Evolutionary conservation across 2,329 filamentous ascomycete genomes (phyloP), one percentile per base, ranked within the genome.

Genomic region (Chaetomium sp.): DNA sequence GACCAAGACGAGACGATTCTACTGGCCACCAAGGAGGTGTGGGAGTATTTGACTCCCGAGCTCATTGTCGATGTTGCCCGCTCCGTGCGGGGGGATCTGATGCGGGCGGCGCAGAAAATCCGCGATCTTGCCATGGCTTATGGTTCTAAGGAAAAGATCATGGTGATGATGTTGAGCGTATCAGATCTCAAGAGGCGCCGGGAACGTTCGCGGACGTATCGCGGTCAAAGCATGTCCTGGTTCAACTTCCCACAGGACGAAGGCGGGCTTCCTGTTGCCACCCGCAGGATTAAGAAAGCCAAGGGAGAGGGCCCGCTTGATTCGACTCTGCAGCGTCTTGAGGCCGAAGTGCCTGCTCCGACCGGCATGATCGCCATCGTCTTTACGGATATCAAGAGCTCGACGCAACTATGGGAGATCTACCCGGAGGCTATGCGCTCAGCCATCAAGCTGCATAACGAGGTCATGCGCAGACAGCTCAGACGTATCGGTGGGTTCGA

Each of bases 331-430:
- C 88, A 89, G 56, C 84, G 92, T 48, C 84, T 97, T 35, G 90
- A 94, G 62, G 86, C 88, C 52, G 92, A 96, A 72, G 91, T 97
- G 49, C 88, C 92, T 59, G 89, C 94, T 10, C 94, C 94, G 0
- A 89, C 86, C 1, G 92, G 92, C 47, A 89, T 95, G 65, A 84
- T 97, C 49, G 88, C 90, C 43, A 90, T 99, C 67, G 91, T 95
- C 49, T 99, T 99, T 70, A 99, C 94, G 0, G 94, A 99, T 74
- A 99, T 99, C 79, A 97, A 97, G 77, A 96, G 92, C 74, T 97
- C 92, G 32, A 99, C 94, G 0, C 85, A 89, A 41, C 77, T 99
- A 6, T 99, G 94, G 94, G 94, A 99, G 72, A 91, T 90, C 53
- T 95, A 92, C 68, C 90, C 91, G 0, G 88, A 88, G 59, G 91